These are phyloP conservation scores for Carex arenaria DNA, from an alignment of 202 grass and related monocot species.

Conservation along the genomic window DNA sequence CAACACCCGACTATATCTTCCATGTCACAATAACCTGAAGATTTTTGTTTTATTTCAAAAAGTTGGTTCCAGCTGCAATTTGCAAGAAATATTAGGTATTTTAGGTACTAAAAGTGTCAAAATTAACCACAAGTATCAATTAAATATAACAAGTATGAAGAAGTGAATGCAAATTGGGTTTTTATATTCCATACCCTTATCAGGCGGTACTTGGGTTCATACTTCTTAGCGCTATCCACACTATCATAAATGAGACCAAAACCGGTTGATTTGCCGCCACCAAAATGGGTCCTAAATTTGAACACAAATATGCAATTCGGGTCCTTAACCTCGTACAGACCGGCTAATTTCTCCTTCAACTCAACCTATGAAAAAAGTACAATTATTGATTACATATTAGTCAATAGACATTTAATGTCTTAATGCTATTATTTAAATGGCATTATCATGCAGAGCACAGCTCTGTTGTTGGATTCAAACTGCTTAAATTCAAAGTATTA, in stretches of 20 bases:
- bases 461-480: not conserved
- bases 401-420: not conserved
- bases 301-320: conserved; percentile 56
- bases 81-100: not conserved
- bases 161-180: not conserved
- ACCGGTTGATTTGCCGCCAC: conserved; percentile 62
- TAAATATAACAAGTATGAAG: not conserved
- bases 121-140: not conserved
- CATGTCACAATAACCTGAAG: not conserved
- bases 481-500: not conserved
- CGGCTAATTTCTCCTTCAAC: conserved; percentile 51
- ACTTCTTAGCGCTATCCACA: conserved; percentile 59
- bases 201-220: conserved; percentile 68
- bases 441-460: not conserved
- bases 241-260: conserved; percentile 70
- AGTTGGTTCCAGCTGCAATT: not conserved
- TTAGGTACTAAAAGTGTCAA: not conserved
- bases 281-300: conserved; percentile 73
- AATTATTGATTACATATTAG: not conserved
- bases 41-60: not conserved
- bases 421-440: not conserved
- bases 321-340: conserved; percentile 60
- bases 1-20: not conserved
- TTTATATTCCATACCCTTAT: conserved; percentile 43
- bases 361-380: conserved; percentile 32